Conservation (phyloP, 139 green algal genomes). For the Micromonas pusilla region DNA sequence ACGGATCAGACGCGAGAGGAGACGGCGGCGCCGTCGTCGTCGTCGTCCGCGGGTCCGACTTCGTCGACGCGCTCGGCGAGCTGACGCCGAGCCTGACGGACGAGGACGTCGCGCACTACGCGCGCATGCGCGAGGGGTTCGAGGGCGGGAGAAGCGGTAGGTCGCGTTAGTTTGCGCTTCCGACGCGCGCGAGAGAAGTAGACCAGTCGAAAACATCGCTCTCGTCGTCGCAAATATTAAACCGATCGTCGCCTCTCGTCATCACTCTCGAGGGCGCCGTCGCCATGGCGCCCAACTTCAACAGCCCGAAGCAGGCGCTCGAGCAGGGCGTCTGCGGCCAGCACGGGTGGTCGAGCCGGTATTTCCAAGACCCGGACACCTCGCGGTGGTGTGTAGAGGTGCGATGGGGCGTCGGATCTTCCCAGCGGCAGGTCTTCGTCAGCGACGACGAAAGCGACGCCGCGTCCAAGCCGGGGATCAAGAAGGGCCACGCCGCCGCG, state of each 20-base stretch:
- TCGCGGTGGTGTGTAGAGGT: background rate
- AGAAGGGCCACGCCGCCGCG: background rate
- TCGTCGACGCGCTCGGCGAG: constrained; percentile 47
- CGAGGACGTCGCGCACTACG: constrained; percentile 71
- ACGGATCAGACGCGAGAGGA: no score
- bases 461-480: background rate
- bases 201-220: no score
- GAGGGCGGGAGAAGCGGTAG: constrained; percentile 33
- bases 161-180: background rate
- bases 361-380: background rate
- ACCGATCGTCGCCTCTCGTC: no score
- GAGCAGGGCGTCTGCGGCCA: background rate
- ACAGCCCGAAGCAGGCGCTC: background rate
- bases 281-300: background rate
- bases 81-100: constrained; percentile 70
- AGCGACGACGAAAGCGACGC: background rate
- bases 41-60: constrained; percentile 57
- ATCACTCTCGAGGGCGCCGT: no score
- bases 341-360: background rate
- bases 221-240: no score
- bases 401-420: background rate
- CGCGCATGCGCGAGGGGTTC: constrained; percentile 62
- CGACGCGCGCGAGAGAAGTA: no score
- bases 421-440: background rate
- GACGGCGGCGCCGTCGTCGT: no score